A percentile compares a stretch with the other conserved stretches of the same genome.
These are phyloP conservation scores for Ustilago lituana DNA, from an alignment of 1,284 basidiomycete genomes.

Conservation along the genomic window DNA sequence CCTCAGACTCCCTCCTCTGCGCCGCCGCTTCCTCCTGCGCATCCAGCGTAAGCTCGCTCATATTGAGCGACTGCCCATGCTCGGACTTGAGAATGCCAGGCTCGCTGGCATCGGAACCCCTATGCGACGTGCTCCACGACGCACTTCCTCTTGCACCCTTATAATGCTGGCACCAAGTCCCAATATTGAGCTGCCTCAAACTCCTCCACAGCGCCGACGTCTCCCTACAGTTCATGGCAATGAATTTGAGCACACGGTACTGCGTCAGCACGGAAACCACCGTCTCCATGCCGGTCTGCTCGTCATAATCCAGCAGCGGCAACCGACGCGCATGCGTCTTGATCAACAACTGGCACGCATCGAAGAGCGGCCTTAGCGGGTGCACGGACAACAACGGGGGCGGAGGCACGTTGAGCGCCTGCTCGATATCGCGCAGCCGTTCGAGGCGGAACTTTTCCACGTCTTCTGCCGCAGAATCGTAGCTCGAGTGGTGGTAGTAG, in stretches of 20 bases:
- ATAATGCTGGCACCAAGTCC: conserved; percentile 79
- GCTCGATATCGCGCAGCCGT: conserved; percentile 80
- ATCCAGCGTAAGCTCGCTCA: conserved; percentile 25
- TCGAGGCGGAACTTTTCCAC: conserved; percentile 95
- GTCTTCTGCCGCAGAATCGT: conserved; percentile 86
- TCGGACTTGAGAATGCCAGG: conserved; percentile 25
- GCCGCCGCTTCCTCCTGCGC: neutral
- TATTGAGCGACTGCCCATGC: conserved; percentile 3
- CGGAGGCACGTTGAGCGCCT: conserved; percentile 86
- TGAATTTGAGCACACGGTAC: conserved; percentile 97
- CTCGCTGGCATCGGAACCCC: conserved; percentile 39
- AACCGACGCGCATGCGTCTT: conserved; percentile 94
- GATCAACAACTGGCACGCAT: conserved; percentile 88
- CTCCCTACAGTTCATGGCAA: conserved; percentile 81
- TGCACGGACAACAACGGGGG: conserved; percentile 91
- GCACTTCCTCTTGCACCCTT: conserved; percentile 1
- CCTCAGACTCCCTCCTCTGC: conserved; percentile 9
- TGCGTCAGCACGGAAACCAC: conserved; percentile 96
- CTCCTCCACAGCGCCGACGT: conserved; percentile 72
- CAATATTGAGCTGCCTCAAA: conserved; percentile 87
- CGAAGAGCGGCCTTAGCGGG: conserved; percentile 83
- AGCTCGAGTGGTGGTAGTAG: conserved; percentile 69
- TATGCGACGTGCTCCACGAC: conserved; percentile 9
- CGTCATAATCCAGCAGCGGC: conserved; percentile 91
- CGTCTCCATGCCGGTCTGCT: conserved; percentile 92